Evolutionary conservation across 2,329 filamentous ascomycete species (phyloP), one percentile per base, ranked within the genome.

Genomic region (Chalaropsis thielavioides): DNA sequence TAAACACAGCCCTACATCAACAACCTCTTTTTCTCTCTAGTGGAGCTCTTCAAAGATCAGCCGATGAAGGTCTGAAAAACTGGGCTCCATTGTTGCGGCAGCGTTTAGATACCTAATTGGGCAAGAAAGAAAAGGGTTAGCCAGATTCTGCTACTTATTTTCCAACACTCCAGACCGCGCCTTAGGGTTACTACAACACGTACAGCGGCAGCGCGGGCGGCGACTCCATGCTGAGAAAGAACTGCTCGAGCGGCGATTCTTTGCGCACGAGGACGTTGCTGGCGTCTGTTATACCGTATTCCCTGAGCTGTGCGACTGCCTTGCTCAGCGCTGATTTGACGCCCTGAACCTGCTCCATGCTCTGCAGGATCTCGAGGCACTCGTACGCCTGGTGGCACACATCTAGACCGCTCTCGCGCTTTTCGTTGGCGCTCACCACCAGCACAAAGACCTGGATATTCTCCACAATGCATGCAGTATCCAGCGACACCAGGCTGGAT

Each of bases 311-410:
- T 35, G 13, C 44, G 31, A n/a, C 27, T 40, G 22, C 44, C 49
- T 40, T 51, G 44, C n/a, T 17, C 17, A 49, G 44, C 27, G 63
- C 59, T 22, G 43, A 46, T 27, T 65, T 46, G 31, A 65, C 63
- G 24, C 43, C 70, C 51, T 70, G 69, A 10, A 71, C 68, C 67
- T 69, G 69, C 66, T 72, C 71, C 71, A 72, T 72, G 22, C 68
- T 69, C 60, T 69, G 69, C 3, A 72, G 65, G 4, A 67, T 69
- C 40, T 65, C 67, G 51, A 71, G 67, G 44, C 69, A 69, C 46
- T n/a, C 49, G 61, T 63, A 56, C 51, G 67, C 56, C 46, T 66
- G 63, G 17, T 65, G 44, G 15, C 56, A 43, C 54, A 65, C 43
- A 46, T 65, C 59, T 3, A 46, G 49, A 13, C 58, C 66, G 46